These are phyloP conservation scores for Peronospora farinosa DNA, from an alignment of 352 stramenopile species.

Conservation along the genomic window DNA sequence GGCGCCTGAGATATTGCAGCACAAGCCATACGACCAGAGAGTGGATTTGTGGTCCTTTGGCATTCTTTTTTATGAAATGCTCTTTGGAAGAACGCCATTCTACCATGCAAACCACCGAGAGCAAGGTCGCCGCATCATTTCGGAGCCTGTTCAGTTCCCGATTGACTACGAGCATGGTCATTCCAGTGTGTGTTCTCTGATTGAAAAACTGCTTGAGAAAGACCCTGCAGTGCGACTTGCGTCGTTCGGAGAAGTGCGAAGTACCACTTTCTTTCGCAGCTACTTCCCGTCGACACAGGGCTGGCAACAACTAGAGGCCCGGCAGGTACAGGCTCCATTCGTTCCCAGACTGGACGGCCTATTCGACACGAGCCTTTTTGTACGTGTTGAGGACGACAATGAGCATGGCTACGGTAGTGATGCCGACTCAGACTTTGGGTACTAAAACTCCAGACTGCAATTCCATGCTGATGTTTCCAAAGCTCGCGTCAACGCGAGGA, in stretches of 20 bases:
- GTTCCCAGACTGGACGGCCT: slow-evolving; percentile 46
- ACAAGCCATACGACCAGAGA: slow-evolving; percentile 48
- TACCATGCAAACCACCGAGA: slow-evolving; percentile 75
- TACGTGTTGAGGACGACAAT: slow-evolving; percentile 33
- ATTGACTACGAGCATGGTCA: slow-evolving; percentile 38
- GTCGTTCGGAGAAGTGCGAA: slow-evolving; percentile 39
- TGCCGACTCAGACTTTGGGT: slow-evolving; percentile 38
- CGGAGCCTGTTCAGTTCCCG: slow-evolving; percentile 49
- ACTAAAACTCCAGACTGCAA: slow-evolving; percentile 29
- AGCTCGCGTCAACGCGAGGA: slow-evolving; percentile 20
- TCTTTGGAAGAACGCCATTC: slow-evolving; percentile 74
- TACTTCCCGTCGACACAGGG: slow-evolving; percentile 35
- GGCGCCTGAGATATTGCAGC: slow-evolving; percentile 61
- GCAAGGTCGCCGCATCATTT: slow-evolving; percentile 64
- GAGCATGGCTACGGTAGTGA: slow-evolving; percentile 37
- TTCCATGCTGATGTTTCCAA: slow-evolving; percentile 14
- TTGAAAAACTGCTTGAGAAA: slow-evolving; percentile 45
- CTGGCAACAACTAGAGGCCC: slow-evolving; percentile 44
- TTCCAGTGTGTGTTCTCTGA: slow-evolving; percentile 38
- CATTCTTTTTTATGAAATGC: slow-evolving; percentile 66
- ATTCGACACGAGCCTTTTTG: slow-evolving; percentile 67
- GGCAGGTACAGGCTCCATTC: slow-evolving; percentile 44
- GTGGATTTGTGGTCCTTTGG: slow-evolving; percentile 75
- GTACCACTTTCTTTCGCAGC: slow-evolving; percentile 41
- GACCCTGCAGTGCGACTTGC: slow-evolving; percentile 33